Conservation (phyloP, 2,329 filamentous ascomycete genomes). For the Ceratocystiopsis minuta region DNA sequence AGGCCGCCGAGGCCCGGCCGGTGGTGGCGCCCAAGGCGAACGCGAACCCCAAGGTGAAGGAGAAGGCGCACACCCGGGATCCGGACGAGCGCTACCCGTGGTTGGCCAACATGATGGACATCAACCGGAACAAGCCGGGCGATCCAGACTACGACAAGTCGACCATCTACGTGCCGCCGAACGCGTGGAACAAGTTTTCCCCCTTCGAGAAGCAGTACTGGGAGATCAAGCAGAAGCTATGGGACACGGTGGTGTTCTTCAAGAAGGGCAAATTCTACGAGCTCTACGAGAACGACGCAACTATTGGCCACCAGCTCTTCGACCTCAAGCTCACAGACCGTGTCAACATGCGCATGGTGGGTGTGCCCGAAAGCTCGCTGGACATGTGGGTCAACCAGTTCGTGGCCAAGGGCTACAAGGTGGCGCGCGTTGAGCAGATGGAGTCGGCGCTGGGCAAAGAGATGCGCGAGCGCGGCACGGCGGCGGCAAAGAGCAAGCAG, state of each 20-base stretch:
- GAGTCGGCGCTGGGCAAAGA: slow-evolving; percentile 92
- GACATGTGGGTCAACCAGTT: slow-evolving; percentile 97
- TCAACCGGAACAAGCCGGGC: slow-evolving; percentile 58
- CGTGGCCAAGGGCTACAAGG: slow-evolving; percentile 94
- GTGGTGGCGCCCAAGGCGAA: slow-evolving; percentile 1
- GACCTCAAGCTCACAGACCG: slow-evolving; percentile 94
- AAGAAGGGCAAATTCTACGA: slow-evolving; percentile 99
- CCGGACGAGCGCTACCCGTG: slow-evolving; percentile 78
- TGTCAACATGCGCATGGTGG: slow-evolving; percentile 99
- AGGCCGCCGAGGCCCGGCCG: slow-evolving; percentile 14
- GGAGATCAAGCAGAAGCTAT: slow-evolving; percentile 97
- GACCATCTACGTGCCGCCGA: slow-evolving; percentile 74
- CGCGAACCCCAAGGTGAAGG: slow-evolving; percentile 22
- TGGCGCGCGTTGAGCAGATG: slow-evolving; percentile 89
- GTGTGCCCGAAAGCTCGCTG: slow-evolving; percentile 88
- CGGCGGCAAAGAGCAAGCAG: slow-evolving; percentile 44
- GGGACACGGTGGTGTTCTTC: slow-evolving; percentile 97
- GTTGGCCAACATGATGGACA: slow-evolving; percentile 73
- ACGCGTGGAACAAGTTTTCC: slow-evolving; percentile 67
- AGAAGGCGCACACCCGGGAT: slow-evolving; percentile 63
- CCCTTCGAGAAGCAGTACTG: slow-evolving; percentile 97
- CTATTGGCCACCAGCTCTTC: slow-evolving; percentile 87
- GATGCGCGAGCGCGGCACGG: slow-evolving; percentile 79
- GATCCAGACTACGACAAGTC: slow-evolving; percentile 83
- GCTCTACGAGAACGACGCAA: slow-evolving; percentile 93